These are phyloP conservation scores for Scleroderma citrinum DNA, from an alignment of 768 basidiomycete species.

Conservation along the genomic window DNA sequence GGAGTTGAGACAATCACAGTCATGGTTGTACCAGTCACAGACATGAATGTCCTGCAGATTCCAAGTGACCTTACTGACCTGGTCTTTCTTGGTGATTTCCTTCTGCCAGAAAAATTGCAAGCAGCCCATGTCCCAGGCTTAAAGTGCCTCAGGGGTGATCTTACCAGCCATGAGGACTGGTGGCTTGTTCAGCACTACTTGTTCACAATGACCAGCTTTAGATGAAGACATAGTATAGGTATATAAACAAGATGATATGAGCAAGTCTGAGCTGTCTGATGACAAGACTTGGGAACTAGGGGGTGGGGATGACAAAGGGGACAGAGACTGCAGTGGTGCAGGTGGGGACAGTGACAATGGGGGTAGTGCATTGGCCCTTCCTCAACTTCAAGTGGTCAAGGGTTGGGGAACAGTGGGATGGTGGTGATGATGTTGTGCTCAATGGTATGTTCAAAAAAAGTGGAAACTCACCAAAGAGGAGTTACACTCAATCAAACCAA, in stretches of 20 bases:
- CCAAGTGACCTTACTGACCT: constrained; percentile 5
- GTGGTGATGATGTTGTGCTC: neutral
- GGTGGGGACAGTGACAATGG: neutral
- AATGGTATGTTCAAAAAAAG: neutral
- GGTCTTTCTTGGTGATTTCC: neutral
- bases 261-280: neutral
- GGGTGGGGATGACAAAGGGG: neutral
- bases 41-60: neutral
- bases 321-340: neutral
- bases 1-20: neutral
- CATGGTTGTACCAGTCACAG: constrained; percentile 5
- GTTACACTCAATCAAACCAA: neutral
- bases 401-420: neutral
- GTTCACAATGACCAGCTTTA: neutral
- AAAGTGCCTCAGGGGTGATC: neutral
- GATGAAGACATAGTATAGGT: neutral
- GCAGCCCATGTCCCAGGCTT: constrained; percentile 3
- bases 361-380: neutral
- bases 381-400: neutral
- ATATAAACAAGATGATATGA: neutral
- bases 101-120: neutral
- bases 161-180: constrained; percentile 2
- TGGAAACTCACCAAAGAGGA: neutral
- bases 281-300: neutral
- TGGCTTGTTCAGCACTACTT: neutral